Evolutionary conservation across 2,329 filamentous ascomycete genomes (phyloP).

Genomic region (Orbilia brochopaga): DNA sequence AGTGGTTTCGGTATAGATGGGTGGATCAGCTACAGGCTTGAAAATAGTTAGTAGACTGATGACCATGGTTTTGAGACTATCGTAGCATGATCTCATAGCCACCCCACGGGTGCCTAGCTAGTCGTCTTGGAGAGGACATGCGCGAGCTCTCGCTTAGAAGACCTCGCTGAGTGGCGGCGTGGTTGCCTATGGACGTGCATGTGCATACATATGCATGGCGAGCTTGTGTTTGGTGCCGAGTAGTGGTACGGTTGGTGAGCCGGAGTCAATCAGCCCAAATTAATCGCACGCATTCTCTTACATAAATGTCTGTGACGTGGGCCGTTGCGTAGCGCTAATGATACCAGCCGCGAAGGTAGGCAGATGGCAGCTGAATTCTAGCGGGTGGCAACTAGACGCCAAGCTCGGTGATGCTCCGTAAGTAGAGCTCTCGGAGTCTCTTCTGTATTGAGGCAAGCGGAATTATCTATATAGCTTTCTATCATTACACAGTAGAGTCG

Average conservation of each 20-base stretch:
- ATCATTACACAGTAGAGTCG: too few species aligned
- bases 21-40: constrained; percentile 6
- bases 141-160: too few species aligned
- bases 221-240: background rate
- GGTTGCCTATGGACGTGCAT: constrained; percentile 32
- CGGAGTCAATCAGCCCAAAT: too few species aligned
- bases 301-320: background rate
- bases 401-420: too few species aligned
- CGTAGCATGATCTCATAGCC: constrained; percentile 22
- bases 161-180: background rate
- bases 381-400: too few species aligned
- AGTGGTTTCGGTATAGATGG: background rate
- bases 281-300: background rate
- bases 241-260: background rate
- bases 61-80: constrained; percentile 14
- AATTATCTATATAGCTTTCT: too few species aligned
- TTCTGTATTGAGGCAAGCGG: too few species aligned
- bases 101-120: constrained; percentile 48
- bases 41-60: constrained; percentile 4
- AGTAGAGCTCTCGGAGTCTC: too few species aligned
- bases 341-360: too few species aligned
- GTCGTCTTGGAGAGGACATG: constrained; percentile 3
- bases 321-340: background rate
- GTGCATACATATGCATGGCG: constrained; percentile 8
- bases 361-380: too few species aligned